A percentile compares a stretch with the other conserved stretches of the same genome.
phyloP scores from a whole-genome alignment of 164 flowering plant genomes.

The Vitis vinifera region ASM3070453v1 NC_081806.1:2129501-2130000 shows the following conservation, averaged over 20 bases:
- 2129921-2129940: slow-evolving; percentile 74
- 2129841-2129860: not conserved
- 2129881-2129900: slow-evolving; percentile 56
- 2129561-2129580: slow-evolving; percentile 87
- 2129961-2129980: slow-evolving; percentile 70
- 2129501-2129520: slow-evolving; percentile 81
- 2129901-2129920: slow-evolving; percentile 47
- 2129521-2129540: slow-evolving; percentile 71
- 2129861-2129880: not conserved
- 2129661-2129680: slow-evolving; percentile 99
- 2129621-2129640: not conserved
- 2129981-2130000: slow-evolving; percentile 87
- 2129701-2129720: slow-evolving; percentile 64
- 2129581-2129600: not conserved
- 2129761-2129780: slow-evolving; percentile 96
- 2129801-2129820: slow-evolving; percentile 79
- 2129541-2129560: slow-evolving; percentile 97
- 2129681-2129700: slow-evolving; percentile 67
- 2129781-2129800: slow-evolving; percentile 79
- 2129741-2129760: slow-evolving; percentile 83
- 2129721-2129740: slow-evolving; percentile 71
- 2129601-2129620: not conserved
- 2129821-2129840: not conserved
- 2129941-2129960: slow-evolving; percentile 88
- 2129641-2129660: slow-evolving; percentile 73